These are phyloP conservation scores for Pythium aquatile DNA, from an alignment of 352 stramenopile species.

Conservation along the genomic window DNA sequence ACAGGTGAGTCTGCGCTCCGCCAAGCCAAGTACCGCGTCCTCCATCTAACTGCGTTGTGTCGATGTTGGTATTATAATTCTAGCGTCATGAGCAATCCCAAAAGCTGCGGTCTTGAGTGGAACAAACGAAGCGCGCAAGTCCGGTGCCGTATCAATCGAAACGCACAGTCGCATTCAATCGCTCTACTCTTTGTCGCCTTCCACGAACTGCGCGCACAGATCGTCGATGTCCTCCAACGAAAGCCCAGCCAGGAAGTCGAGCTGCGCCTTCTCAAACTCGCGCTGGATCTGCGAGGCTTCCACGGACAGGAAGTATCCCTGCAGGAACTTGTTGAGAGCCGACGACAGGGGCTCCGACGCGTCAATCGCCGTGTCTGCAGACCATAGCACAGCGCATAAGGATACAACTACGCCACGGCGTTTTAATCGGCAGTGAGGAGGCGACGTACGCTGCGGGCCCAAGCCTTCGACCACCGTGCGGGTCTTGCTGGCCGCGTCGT, in stretches of 20 bases:
- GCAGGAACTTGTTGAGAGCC: conserved; percentile 63
- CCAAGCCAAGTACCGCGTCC: no score
- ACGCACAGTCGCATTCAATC: conserved; percentile 19
- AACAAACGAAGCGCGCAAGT: background rate
- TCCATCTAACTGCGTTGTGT: no score
- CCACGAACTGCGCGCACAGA: conserved; percentile 65
- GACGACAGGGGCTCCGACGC: conserved; percentile 40
- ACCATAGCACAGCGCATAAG: background rate
- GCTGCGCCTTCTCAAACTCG: conserved; percentile 57
- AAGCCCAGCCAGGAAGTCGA: conserved; percentile 54
- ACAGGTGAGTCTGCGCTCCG: conserved; percentile 32
- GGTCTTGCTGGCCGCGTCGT: conserved; percentile 4
- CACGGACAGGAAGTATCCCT: conserved; percentile 56
- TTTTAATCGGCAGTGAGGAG: background rate
- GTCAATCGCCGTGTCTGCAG: conserved; percentile 28
- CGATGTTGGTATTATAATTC: no score
- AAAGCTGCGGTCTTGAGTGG: conserved; percentile 5
- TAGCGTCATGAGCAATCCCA: conserved; percentile 45
- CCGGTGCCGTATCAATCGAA: background rate
- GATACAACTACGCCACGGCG: background rate
- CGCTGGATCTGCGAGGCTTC: conserved; percentile 59
- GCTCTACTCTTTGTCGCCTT: conserved; percentile 15
- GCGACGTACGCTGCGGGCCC: conserved; percentile 17
- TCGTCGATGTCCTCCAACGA: conserved; percentile 72
- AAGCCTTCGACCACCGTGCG: background rate